Percentiles rank a stretch among this genome's conserved stretches.
These are phyloP conservation scores for Eucalyptus polybractea DNA, from an alignment of 345 rosid species.

Conservation along the genomic window DNA sequence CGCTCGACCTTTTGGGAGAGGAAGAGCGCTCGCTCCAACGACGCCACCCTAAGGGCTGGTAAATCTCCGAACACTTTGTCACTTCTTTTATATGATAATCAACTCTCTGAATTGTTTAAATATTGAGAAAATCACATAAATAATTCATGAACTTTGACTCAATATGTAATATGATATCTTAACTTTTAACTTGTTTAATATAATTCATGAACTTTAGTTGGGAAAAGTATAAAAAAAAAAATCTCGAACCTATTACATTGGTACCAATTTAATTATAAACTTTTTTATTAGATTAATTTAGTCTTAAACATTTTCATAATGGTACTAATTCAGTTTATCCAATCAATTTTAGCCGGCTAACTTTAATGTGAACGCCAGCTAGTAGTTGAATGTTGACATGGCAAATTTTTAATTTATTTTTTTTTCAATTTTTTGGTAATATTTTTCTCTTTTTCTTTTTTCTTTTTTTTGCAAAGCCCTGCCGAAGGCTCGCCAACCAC, in stretches of 20 bases:
- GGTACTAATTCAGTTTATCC: fast-evolving
- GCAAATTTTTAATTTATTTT: too few relatives aligned
- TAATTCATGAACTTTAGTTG: too few relatives aligned
- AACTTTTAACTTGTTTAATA: too few relatives aligned
- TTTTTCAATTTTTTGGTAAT: too few relatives aligned
- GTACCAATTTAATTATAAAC: too few relatives aligned
- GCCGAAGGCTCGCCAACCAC: fast-evolving
- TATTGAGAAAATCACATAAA: background rate
- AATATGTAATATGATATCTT: too few relatives aligned
- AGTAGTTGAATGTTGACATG: fast-evolving
- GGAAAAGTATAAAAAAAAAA: background rate
- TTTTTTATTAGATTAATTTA: too few relatives aligned
- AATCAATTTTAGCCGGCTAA: fast-evolving
- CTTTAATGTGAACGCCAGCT: fast-evolving
- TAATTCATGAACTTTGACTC: fast-evolving
- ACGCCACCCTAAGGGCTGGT: fast-evolving
- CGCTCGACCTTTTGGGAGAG: fast-evolving
- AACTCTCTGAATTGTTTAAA: background rate
- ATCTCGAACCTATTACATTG: fast-evolving
- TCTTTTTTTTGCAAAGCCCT: too few relatives aligned
- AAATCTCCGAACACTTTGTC: background rate
- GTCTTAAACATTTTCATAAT: too few relatives aligned
- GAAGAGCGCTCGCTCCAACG: fast-evolving
- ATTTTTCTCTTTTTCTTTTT: too few relatives aligned
- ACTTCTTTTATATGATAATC: background rate